Evolutionary conservation across 768 basidiomycete species (phyloP), one percentile per base, ranked within the genome.

Genomic region (Fistulinella prunicolor): DNA sequence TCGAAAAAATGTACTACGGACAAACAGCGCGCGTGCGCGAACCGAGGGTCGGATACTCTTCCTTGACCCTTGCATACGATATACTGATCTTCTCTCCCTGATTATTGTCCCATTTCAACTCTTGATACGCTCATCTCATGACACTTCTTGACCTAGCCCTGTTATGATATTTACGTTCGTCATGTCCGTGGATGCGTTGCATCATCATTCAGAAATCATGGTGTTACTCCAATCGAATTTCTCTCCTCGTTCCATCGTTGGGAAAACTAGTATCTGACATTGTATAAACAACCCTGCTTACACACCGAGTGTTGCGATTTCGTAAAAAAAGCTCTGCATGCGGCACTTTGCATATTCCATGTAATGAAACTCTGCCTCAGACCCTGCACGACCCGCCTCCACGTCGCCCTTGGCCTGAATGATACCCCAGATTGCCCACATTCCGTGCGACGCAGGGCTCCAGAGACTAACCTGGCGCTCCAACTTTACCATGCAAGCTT

Each of bases 381-480:
- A 29, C 67, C 71, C 38, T 76, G 16, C 14, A 14, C 36, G 77
- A 34, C 74, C 72, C 16, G 69, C 76, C 57, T 85, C 78, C 7
- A 91, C 53, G 56, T 85, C 80, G 56, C 91, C 89, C 53, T 80
- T 80, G 6, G 90, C 92, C 67, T 95, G 93, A 5, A 98, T 82
- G 54, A 98, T 75, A 8, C 89, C 93, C 96, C 96, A 99, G 37
- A 97, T 71, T 7, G 89, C 83, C 94, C 95, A 98, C 79, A 87
- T 85, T 12, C 80, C 93, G 58, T 94, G 91, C 19, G 87, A 87
- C 4, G 90, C 85, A 10, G 94, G 88, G 57, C 88, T 86, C 96
- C 96, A 99, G 9, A 82, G 73, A 38, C 71, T 76, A 30, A 98
- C 90, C 64, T 94, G 88, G 26, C 74, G 70, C 52, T 95, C 93